Percentiles rank a stretch among this genome's conserved stretches.
Conservation (phyloP, 1,284 basidiomycete genomes). For the Macrocystidia cucumis region DNA sequence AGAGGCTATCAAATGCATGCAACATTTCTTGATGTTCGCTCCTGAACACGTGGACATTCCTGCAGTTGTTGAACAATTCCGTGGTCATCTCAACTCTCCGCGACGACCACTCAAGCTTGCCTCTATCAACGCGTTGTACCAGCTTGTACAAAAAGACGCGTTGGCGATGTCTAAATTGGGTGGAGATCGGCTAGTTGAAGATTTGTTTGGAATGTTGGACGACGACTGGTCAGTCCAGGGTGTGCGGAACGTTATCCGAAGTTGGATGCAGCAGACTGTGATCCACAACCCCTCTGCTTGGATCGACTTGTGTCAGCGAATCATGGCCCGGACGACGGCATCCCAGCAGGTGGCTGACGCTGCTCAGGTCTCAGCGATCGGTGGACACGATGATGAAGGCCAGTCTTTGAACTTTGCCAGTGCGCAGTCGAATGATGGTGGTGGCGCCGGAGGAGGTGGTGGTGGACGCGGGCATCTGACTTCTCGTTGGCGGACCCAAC, state of each 20-base stretch:
- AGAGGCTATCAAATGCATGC: constrained; percentile 92
- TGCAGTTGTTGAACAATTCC: constrained; percentile 69
- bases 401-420: constrained; percentile 79
- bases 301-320: constrained; percentile 96
- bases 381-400: constrained; percentile 90
- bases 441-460: constrained; percentile 25
- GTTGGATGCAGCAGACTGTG: constrained; percentile 94
- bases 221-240: constrained; percentile 93
- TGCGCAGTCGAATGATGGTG: no score
- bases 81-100: constrained; percentile 70
- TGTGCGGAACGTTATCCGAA: constrained; percentile 88
- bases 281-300: constrained; percentile 91
- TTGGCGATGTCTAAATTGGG: constrained; percentile 88
- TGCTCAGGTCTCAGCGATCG: constrained; percentile 43
- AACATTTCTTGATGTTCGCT: constrained; percentile 96
- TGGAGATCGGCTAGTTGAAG: constrained; percentile 90
- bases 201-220: constrained; percentile 92
- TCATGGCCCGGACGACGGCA: constrained; percentile 86
- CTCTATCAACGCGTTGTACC: constrained; percentile 93
- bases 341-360: constrained; percentile 68
- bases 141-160: constrained; percentile 95
- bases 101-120: constrained; percentile 85
- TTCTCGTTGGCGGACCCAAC: constrained; percentile 93
- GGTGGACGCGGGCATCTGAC: constrained; percentile 38
- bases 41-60: constrained; percentile 78